Conservation (phyloP, 192 early-diverging fungal genomes). For the Coemansia sp. region DNA sequence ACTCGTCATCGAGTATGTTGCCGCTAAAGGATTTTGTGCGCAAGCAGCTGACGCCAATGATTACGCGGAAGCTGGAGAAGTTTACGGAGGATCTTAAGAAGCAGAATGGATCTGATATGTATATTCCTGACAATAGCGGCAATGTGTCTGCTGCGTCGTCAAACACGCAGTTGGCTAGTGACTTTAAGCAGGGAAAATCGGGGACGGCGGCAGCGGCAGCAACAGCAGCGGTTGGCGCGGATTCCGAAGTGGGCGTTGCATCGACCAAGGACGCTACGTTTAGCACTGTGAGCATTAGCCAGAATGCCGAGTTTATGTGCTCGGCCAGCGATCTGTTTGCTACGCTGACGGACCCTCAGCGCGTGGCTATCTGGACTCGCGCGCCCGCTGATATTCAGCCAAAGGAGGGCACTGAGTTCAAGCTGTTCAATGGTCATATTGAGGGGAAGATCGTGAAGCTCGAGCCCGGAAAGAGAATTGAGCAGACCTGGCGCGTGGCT, state of each 20-base stretch:
- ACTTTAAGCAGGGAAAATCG: constrained; percentile 20
- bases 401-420: constrained; percentile 62
- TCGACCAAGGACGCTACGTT: constrained; percentile 25
- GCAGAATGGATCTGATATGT: constrained; percentile 77
- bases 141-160: constrained; percentile 9
- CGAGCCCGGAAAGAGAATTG: constrained; percentile 71
- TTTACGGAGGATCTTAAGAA: constrained; percentile 73
- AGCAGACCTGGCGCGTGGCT: constrained; percentile 81
- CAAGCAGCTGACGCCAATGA: constrained; percentile 59
- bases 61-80: constrained; percentile 58
- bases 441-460: constrained; percentile 73
- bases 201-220: constrained; percentile 1
- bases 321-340: constrained; percentile 77
- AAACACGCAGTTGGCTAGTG: constrained; percentile 17
- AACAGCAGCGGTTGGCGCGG: neutral
- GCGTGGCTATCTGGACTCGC: constrained; percentile 79
- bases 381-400: constrained; percentile 62
- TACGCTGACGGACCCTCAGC: constrained; percentile 70
- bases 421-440: constrained; percentile 86
- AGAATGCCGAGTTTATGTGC: constrained; percentile 80
- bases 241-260: constrained; percentile 19
- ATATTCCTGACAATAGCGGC: constrained; percentile 60
- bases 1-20: constrained; percentile 14
- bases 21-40: constrained; percentile 70
- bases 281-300: constrained; percentile 65